Evolutionary conservation across 2,329 filamentous ascomycete species (phyloP).

Genomic region (Cyanodermella asteris): DNA sequence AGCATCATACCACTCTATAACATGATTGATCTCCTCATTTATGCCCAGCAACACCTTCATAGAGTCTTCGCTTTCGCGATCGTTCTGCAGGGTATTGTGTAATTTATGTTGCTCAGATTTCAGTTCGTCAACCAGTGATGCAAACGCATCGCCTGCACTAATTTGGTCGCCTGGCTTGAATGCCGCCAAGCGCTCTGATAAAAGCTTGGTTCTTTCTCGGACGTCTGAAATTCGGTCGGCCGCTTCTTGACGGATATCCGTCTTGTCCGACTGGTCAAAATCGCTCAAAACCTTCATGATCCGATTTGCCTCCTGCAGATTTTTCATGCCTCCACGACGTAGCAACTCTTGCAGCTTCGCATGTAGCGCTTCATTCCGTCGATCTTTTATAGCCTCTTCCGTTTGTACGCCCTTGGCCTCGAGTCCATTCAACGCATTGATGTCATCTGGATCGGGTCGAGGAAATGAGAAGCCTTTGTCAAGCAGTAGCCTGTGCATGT

Average conservation of each 20-base stretch:
- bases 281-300: conserved; percentile 99
- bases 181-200: conserved; percentile 80
- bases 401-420: conserved; percentile 86
- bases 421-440: conserved; percentile 85
- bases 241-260: conserved; percentile 91
- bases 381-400: conserved; percentile 95
- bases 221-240: conserved; percentile 88
- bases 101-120: conserved; percentile 95
- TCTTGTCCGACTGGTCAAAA: conserved; percentile 86
- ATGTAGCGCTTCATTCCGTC: conserved; percentile 82
- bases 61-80: conserved; percentile 88
- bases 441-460: conserved; percentile 78
- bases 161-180: conserved; percentile 67
- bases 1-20: conserved; percentile 83
- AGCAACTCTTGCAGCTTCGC: conserved; percentile 98
- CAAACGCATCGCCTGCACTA: conserved; percentile 44
- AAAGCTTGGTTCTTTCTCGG: conserved; percentile 76
- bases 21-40: conserved; percentile 96
- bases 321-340: conserved; percentile 70
- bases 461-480: conserved; percentile 97
- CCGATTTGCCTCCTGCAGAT: conserved; percentile 88
- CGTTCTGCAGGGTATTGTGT: conserved; percentile 98
- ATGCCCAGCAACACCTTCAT: conserved; percentile 91
- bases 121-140: conserved; percentile 60
- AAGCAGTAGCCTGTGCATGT: conserved; percentile 88